Conservation (phyloP, 352 stramenopile species). For the Globisporangium lucens region DNA sequence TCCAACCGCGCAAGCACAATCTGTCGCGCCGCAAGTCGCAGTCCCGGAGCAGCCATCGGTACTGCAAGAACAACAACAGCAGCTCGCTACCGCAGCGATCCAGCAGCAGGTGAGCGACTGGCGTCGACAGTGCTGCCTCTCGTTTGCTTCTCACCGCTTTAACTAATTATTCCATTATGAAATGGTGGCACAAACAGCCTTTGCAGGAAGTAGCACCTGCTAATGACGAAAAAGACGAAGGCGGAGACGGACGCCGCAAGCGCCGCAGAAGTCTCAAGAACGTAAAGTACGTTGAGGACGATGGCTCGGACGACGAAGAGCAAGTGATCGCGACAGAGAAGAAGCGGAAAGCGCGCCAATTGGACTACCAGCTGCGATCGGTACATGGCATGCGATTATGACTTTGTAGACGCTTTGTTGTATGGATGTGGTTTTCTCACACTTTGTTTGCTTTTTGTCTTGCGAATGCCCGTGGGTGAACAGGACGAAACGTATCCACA, state of each 20-base stretch:
- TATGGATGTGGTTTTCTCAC: background rate
- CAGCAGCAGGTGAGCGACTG: conserved; percentile 4
- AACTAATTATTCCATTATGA: background rate
- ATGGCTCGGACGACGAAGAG: conserved; percentile 70
- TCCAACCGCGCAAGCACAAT: background rate
- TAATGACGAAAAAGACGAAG: background rate
- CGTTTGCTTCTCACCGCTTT: background rate
- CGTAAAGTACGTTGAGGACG: conserved; percentile 75
- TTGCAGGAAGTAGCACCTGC: conserved; percentile 5
- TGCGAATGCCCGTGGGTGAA: conserved; percentile 13
- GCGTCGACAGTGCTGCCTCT: background rate
- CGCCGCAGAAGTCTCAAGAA: conserved; percentile 47
- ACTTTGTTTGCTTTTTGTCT: background rate
- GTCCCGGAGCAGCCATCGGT: background rate
- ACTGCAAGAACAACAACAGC: background rate
- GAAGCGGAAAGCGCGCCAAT: conserved; percentile 64
- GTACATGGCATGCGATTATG: conserved; percentile 21
- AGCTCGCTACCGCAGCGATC: background rate
- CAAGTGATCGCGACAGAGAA: conserved; percentile 45
- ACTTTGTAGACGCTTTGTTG: background rate
- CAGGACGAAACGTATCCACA: conserved; percentile 64
- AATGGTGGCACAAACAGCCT: background rate
- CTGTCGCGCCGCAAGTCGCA: background rate
- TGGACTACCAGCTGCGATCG: conserved; percentile 66
- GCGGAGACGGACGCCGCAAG: conserved; percentile 26